Evolutionary conservation across 2,329 filamentous ascomycete species (phyloP).

Genomic region (Aspergillus uvarum): DNA sequence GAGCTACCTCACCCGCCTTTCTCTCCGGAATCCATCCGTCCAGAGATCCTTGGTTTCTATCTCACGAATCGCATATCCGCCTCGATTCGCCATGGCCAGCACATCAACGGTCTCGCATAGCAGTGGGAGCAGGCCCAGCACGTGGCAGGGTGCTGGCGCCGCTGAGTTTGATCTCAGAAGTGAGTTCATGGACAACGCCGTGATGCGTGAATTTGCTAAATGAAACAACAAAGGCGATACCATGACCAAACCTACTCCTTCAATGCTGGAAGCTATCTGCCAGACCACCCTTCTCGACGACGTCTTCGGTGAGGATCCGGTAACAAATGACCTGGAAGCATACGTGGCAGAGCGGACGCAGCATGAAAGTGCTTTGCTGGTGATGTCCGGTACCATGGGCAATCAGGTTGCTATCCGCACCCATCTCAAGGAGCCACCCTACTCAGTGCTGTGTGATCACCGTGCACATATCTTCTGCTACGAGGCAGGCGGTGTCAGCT

Average conservation of each 20-base stretch:
- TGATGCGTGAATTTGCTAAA: conserved; percentile 2
- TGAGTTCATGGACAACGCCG: conserved; percentile 21
- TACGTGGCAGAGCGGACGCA: conserved; percentile 71
- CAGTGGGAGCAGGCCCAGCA: conserved; percentile 24
- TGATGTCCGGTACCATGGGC: conserved; percentile 90
- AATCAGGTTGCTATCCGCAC: conserved; percentile 82
- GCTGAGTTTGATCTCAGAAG: conserved; percentile 59
- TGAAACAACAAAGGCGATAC: conserved; percentile 56
- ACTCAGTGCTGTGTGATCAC: conserved; percentile 75
- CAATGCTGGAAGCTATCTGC: conserved; percentile 79
- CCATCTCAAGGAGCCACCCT: conserved; percentile 75
- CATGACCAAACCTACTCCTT: conserved; percentile 71
- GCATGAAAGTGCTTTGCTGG: conserved; percentile 75
- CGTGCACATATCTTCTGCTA: conserved; percentile 72
- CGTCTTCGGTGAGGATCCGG: conserved; percentile 76
- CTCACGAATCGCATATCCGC: conserved; percentile 8
- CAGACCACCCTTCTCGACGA: conserved; percentile 77
- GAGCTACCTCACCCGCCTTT: conserved; percentile 14
- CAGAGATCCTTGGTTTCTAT: conserved; percentile 7
- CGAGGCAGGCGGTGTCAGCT: conserved; percentile 67
- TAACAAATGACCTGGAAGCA: conserved; percentile 72
- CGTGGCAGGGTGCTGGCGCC: conserved; percentile 49
- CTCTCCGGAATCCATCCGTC: conserved; percentile 13
- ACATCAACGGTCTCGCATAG: conserved; percentile 19
- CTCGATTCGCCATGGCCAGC: conserved; percentile 23